Conservation (phyloP, 2,329 filamentous ascomycete genomes). For the Camillea tinctor region DNA sequence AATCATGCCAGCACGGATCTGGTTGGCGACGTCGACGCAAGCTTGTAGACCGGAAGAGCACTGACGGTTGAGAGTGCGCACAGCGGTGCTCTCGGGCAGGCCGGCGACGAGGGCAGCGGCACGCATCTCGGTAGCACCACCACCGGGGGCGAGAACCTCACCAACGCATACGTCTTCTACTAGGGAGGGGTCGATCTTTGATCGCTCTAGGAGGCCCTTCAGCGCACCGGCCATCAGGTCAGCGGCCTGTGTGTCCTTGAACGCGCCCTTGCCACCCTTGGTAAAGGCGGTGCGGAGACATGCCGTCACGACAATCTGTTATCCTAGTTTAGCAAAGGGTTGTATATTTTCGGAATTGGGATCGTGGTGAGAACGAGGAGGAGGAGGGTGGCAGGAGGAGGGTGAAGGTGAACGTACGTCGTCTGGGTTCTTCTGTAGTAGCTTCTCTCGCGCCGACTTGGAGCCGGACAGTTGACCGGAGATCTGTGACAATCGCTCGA, state of each 20-base stretch:
- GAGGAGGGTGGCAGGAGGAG: not conserved
- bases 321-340: not conserved
- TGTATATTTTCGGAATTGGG: not conserved
- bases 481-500: slow-evolving; percentile 59
- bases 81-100: slow-evolving; percentile 81
- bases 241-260: slow-evolving; percentile 89
- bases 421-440: slow-evolving; percentile 66
- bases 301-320: slow-evolving; percentile 81
- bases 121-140: slow-evolving; percentile 94
- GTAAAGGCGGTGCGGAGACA: slow-evolving; percentile 90
- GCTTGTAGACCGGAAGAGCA: slow-evolving; percentile 93
- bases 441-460: slow-evolving; percentile 49
- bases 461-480: slow-evolving; percentile 57
- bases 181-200: slow-evolving; percentile 80
- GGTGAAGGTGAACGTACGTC: slow-evolving; percentile 48
- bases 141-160: slow-evolving; percentile 86
- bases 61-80: slow-evolving; percentile 87
- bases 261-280: slow-evolving; percentile 86
- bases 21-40: slow-evolving; percentile 90
- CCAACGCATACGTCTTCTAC: slow-evolving; percentile 94
- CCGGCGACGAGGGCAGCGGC: slow-evolving; percentile 88
- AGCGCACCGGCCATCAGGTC: slow-evolving; percentile 85
- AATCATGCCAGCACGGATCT: slow-evolving; percentile 88
- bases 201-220: slow-evolving; percentile 77
- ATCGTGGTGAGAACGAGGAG: not conserved